phyloP scores from a whole-genome alignment of 768 basidiomycete genomes.

The Collybiopsis luxurians region DNA sequence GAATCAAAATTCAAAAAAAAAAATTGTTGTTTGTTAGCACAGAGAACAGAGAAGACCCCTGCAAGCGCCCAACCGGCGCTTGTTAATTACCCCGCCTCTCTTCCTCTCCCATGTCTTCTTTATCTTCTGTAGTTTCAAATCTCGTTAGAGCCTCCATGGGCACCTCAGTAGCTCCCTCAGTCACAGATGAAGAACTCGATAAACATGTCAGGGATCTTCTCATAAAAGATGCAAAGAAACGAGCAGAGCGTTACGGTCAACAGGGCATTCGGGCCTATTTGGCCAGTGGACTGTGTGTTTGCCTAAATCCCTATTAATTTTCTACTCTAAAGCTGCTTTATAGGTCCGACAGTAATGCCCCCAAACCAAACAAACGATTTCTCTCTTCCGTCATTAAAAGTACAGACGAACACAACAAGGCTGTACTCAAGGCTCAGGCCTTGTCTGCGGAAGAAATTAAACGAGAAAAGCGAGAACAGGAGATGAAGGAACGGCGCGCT shows the following conservation, averaged over 20 bases:
- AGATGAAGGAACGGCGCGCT: conserved; percentile 55
- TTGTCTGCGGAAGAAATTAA: conserved; percentile 73
- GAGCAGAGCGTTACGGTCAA: conserved; percentile 75
- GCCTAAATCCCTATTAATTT: neutral
- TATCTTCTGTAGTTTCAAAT: conserved; percentile 82
- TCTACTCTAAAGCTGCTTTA: neutral
- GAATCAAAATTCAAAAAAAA: too few relatives aligned
- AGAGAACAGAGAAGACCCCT: too few relatives aligned
- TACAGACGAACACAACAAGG: conserved; percentile 95
- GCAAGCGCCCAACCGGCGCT: too few relatives aligned
- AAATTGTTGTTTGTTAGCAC: too few relatives aligned
- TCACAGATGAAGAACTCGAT: conserved; percentile 86
- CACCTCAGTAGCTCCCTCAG: conserved; percentile 48
- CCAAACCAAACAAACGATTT: conserved; percentile 81
- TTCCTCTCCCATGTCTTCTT: conserved; percentile 35
- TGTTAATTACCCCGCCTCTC: neutral
- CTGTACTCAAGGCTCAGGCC: conserved; percentile 72
- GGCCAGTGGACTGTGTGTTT: conserved; percentile 45
- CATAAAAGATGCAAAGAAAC: conserved; percentile 89
- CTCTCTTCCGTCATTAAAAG: conserved; percentile 83
- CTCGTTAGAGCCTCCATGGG: conserved; percentile 82
- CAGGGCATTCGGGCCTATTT: conserved; percentile 81
- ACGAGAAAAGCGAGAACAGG: conserved; percentile 60
- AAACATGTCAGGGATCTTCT: conserved; percentile 89
- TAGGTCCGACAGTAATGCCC: conserved; percentile 70